Conservation (phyloP, 176 grass and related monocot species). For the Rhynchospora breviuscula region DNA sequence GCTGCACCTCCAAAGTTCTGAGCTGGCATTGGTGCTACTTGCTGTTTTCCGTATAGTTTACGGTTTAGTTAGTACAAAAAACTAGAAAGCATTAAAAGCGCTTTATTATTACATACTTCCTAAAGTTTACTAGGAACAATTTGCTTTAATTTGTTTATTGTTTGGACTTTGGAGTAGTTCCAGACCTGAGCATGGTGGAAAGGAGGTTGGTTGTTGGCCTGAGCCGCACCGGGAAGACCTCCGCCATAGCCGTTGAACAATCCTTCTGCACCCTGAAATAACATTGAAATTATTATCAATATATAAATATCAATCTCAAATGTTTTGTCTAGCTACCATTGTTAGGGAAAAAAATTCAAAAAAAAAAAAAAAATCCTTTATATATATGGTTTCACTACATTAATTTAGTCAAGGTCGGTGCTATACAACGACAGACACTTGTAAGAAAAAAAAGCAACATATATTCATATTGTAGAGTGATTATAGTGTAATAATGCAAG, state of each 20-base stretch:
- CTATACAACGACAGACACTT: conserved; percentile 3
- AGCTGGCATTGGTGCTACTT: conserved; percentile 53
- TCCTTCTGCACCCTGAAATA: conserved; percentile 21
- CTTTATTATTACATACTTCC: background rate
- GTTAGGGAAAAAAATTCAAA: background rate
- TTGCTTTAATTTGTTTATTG: background rate
- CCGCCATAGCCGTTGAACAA: conserved; percentile 16
- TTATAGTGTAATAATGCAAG: background rate
- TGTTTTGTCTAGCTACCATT: too few species aligned
- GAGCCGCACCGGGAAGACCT: conserved; percentile 10
- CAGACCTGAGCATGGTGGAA: conserved; percentile 23
- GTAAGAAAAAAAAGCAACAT: background rate
- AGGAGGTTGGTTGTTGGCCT: conserved; percentile 13
- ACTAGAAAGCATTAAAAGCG: background rate
- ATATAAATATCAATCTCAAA: background rate
- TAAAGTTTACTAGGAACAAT: conserved; percentile 3
- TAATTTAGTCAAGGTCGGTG: background rate
- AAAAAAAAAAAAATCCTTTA: background rate
- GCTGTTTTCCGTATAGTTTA: conserved; percentile 10
- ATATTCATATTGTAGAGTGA: background rate
- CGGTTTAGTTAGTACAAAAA: conserved; percentile 18
- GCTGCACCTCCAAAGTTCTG: conserved; percentile 53
- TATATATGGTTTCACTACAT: background rate
- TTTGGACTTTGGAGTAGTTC: background rate
- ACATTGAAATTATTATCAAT: background rate